Base-by-base conservation (phyloP, 139 green algal species). In the Chlorella vulgaris region DNA sequence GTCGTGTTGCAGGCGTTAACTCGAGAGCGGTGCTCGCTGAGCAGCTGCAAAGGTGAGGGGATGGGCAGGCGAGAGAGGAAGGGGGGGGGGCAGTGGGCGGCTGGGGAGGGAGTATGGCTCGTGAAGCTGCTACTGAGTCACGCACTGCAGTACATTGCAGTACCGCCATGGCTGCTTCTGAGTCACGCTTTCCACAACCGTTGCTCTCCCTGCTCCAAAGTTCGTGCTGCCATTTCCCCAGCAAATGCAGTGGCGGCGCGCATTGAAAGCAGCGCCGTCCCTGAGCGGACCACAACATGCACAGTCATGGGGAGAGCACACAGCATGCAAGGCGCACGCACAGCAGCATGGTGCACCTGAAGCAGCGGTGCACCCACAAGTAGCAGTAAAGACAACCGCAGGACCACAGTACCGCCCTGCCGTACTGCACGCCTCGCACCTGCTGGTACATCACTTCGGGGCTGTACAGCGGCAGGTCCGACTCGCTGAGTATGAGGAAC, bases 401-500 rank as follows among this genome's bases (percentile, higher is more conserved):
- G 36, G 36, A 33, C n/a, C n/a, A n/a, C n/a, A n/a, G n/a, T 7
- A 29, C 66, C 21, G 19, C 24, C n/a, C n/a, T n/a, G n/a, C 31
- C 33, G 47, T 58, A 58, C 47, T 58, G 47, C 47, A 10, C 15
- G 47, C 15, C 3, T 15, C 70, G n/a, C 39, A 70, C 74, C 67
- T 89, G 82, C 55, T 33, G n/a, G 33, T 85, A 86, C 22, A 85
- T 28, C 43, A 79, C 68, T 7, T 81, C 55, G 18, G 85, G 85
- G 13, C 71, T 70, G 84, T 88, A 88, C 33, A 88, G 47, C 43
- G 84, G 84, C 62, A 86, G 60, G 60, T 80, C 82, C 0, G 76
- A 68, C 76, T 88, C 84, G 3, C 35, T 70, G 4, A 88, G 38
- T 76, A 85, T 83, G 62, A 88, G 21, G 74, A 88, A 86, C 51